Conservation (phyloP, 306 rosid species). For the Cicer arietinum region DNA sequence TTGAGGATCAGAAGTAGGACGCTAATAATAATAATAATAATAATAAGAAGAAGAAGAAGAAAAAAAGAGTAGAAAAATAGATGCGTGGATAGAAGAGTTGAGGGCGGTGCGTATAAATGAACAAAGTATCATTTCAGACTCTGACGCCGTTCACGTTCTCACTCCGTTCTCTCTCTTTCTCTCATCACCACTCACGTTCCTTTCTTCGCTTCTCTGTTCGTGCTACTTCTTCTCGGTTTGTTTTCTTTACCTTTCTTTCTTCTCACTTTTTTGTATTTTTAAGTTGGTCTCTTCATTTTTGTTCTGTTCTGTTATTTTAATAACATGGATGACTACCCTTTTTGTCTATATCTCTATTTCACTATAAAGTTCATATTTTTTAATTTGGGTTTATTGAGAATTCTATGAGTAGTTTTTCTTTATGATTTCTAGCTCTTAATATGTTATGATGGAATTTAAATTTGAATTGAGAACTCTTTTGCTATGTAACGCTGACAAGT, state of each 20-base stretch:
- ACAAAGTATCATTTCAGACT: constrained; percentile 37
- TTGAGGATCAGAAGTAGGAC: no score
- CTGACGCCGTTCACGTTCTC: constrained; percentile 40
- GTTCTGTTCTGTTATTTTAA: neutral
- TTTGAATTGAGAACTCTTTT: neutral
- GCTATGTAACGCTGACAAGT: neutral
- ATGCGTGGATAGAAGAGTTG: neutral
- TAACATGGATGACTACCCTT: neutral
- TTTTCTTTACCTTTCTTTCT: neutral
- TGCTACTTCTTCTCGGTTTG: constrained; percentile 46
- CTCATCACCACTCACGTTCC: constrained; percentile 17
- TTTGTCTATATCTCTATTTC: neutral
- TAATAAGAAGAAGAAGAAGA: no score
- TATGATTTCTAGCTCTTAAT: constrained; percentile 11
- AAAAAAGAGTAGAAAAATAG: no score
- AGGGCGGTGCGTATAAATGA: constrained; percentile 41
- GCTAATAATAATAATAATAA: no score
- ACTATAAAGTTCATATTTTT: neutral
- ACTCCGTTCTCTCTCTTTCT: constrained; percentile 29
- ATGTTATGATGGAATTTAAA: constrained; percentile 3
- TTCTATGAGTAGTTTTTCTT: neutral
- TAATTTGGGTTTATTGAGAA: constrained; percentile 15
- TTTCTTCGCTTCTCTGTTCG: constrained; percentile 41
- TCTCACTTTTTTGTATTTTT: neutral
- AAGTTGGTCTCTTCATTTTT: neutral